Conservation (phyloP, 148 eudicot species). For the Arctostaphylos glauca region DNA sequence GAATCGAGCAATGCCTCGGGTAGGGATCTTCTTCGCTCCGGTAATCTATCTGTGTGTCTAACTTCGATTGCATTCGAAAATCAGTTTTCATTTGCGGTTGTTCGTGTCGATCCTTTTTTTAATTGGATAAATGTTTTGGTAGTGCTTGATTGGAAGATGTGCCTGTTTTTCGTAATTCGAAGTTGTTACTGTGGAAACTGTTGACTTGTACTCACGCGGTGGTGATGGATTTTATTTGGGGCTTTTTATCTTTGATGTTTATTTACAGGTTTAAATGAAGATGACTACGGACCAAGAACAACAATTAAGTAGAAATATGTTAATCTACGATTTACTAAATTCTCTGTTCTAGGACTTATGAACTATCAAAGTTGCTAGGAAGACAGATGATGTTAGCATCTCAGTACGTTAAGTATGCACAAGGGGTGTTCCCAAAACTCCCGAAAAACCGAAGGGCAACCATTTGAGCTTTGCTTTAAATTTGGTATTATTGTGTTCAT, state of each 20-base stretch:
- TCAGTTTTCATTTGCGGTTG: not conserved
- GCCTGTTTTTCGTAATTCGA: not conserved
- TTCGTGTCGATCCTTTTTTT: not conserved
- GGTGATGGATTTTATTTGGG: not conserved
- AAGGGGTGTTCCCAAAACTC: not conserved
- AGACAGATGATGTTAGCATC: not conserved
- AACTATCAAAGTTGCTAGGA: not conserved
- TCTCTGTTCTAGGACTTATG: not conserved
- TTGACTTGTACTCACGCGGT: not conserved
- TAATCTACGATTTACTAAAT: not conserved
- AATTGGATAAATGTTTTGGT: not conserved
- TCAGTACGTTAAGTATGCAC: not conserved
- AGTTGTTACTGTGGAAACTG: not conserved
- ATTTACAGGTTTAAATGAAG: not conserved
- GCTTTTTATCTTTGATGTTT: not conserved
- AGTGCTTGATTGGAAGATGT: not conserved
- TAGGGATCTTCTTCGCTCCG: constrained; percentile 15
- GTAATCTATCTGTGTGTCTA: not conserved
- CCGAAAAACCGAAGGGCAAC: not conserved
- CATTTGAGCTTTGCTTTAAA: not conserved
- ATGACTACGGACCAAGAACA: not conserved
- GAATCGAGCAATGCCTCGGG: constrained; percentile 12
- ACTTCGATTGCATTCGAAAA: not conserved
- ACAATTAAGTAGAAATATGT: not conserved
- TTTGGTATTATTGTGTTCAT: not conserved